A percentile compares a stretch with the other conserved stretches of the same genome.
Evolutionary conservation across 129 eudicot species (phyloP).

Genomic region (Calendula officinalis): DNA sequence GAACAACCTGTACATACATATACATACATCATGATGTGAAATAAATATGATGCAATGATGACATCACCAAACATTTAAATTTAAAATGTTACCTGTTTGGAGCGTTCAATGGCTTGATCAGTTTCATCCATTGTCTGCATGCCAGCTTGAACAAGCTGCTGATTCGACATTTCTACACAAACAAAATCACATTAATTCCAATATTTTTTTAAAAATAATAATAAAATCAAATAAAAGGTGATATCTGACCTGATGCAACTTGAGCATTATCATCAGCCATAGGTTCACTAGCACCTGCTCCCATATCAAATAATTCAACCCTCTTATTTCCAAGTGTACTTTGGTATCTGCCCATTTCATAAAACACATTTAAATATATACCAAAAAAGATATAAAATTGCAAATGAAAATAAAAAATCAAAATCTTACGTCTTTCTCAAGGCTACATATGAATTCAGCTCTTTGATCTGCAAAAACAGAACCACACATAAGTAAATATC

Average conservation of each 20-base stretch:
- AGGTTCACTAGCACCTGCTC: conserved; percentile 85
- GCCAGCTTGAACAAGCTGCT: conserved; percentile 88
- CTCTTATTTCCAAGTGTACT: conserved; percentile 92
- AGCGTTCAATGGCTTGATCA: conserved; percentile 97
- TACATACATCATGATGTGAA: conserved; percentile 2
- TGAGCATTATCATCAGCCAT: conserved; percentile 80
- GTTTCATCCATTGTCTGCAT: conserved; percentile 84
- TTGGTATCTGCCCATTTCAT: conserved; percentile 59
- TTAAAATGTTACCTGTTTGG: conserved; percentile 60
- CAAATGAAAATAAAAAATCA: neutral
- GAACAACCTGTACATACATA: conserved; percentile 69
- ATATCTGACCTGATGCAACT: conserved; percentile 79
- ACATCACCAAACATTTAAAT: neutral
- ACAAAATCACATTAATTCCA: neutral
- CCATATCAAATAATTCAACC: conserved; percentile 95
- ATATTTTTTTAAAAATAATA: neutral
- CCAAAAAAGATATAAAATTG: neutral
- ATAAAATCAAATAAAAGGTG: neutral
- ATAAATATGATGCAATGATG: conserved; percentile 13
- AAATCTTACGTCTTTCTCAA: conserved; percentile 88
- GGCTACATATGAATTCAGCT: conserved; percentile 91
- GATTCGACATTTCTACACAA: conserved; percentile 83
- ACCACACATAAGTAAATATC: neutral
- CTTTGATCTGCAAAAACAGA: conserved; percentile 88
- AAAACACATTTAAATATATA: neutral